Evolutionary conservation across 306 rosid species (phyloP).

Genomic region (Casuarina cunninghamiana): DNA sequence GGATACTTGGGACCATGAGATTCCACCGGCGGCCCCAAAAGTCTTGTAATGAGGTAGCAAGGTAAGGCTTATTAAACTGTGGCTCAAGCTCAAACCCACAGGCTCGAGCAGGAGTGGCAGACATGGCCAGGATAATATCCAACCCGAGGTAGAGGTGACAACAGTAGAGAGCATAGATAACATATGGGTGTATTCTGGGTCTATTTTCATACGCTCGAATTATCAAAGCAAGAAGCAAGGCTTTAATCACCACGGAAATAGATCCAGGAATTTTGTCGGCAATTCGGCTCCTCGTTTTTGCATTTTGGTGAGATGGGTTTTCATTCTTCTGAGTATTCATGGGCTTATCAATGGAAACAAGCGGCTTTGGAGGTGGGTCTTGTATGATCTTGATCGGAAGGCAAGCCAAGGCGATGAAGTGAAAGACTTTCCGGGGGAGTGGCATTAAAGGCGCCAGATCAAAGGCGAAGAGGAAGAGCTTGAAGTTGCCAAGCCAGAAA

Average conservation of each 20-base stretch:
- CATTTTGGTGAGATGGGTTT: constrained; percentile 18
- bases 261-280: background rate
- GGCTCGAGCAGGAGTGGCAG: constrained; percentile 40
- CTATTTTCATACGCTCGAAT: constrained; percentile 34
- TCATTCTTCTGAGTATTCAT: background rate
- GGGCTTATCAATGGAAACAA: background rate
- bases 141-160: constrained; percentile 51
- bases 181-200: constrained; percentile 28
- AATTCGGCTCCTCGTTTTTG: background rate
- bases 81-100: constrained; percentile 51
- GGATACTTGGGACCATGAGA: constrained; percentile 56
- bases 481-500: constrained; percentile 46
- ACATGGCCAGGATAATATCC: constrained; percentile 44
- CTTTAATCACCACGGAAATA: constrained; percentile 26
- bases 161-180: constrained; percentile 38
- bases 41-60: constrained; percentile 67
- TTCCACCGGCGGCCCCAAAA: constrained; percentile 93
- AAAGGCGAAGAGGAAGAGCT: constrained; percentile 50
- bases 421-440: constrained; percentile 36
- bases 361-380: constrained; percentile 13
- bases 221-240: constrained; percentile 30
- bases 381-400: constrained; percentile 58
- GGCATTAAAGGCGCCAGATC: constrained; percentile 52
- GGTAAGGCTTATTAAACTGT: constrained; percentile 67
- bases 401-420: constrained; percentile 56